A percentile compares a stretch with the other conserved stretches of the same genome.
These are phyloP conservation scores for Russula compacta DNA, from an alignment of 768 basidiomycete species.

Conservation along the genomic window DNA sequence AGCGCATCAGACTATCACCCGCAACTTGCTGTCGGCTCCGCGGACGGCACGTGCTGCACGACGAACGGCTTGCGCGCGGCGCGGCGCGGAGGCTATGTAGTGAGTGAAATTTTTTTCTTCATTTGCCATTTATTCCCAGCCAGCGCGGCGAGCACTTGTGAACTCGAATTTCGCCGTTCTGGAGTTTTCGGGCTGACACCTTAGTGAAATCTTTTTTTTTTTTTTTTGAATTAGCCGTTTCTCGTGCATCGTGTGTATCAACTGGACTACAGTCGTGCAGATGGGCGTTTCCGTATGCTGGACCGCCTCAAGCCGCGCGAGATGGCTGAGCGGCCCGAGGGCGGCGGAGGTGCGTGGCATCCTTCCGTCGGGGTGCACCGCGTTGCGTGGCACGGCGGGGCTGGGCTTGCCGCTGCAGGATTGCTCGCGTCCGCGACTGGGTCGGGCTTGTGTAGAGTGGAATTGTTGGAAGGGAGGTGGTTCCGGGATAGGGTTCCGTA, in stretches of 20 bases:
- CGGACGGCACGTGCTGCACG: constrained; percentile 75
- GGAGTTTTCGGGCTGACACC: background rate
- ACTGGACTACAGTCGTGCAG: constrained; percentile 75
- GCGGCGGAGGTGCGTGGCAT: constrained; percentile 59
- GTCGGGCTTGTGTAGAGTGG: constrained; percentile 79
- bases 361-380: constrained; percentile 69
- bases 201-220: no score
- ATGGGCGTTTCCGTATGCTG: constrained; percentile 76
- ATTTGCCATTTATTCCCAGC: background rate
- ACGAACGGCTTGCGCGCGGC: constrained; percentile 64
- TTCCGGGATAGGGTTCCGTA: constrained; percentile 58
- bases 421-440: constrained; percentile 74
- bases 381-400: constrained; percentile 72
- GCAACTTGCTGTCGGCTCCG: constrained; percentile 70
- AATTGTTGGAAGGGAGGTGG: constrained; percentile 73
- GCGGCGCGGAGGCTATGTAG: constrained; percentile 61
- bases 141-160: background rate
- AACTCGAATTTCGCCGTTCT: background rate
- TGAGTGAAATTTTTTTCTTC: constrained; percentile 29
- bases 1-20: constrained; percentile 79
- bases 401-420: constrained; percentile 49
- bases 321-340: constrained; percentile 37
- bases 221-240: constrained; percentile 44
- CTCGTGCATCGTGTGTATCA: constrained; percentile 75
- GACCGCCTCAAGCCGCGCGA: constrained; percentile 74